These are phyloP conservation scores for Solanum tacnaense DNA, from an alignment of 257 asterid genomes.

Conservation along the genomic window DNA sequence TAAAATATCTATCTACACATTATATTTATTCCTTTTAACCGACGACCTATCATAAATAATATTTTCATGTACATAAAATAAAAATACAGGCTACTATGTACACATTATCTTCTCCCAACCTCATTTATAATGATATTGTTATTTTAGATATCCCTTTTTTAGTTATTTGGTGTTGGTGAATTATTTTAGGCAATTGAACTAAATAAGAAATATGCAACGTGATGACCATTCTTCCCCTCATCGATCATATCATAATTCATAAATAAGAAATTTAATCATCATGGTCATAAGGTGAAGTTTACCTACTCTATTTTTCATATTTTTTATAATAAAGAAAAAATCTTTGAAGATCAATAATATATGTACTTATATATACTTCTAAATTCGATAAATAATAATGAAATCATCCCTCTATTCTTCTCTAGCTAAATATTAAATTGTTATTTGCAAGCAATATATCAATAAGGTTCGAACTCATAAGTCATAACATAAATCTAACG, in stretches of 20 bases:
- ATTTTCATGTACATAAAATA: not conserved
- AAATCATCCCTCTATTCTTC: not conserved
- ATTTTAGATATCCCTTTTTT: not conserved
- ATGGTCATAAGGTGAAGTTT: not conserved
- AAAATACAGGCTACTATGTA: not conserved
- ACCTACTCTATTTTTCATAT: no score
- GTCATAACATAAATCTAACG: not conserved
- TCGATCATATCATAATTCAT: not conserved
- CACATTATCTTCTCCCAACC: not conserved
- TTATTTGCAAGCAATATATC: not conserved
- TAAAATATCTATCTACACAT: not conserved
- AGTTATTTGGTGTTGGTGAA: not conserved
- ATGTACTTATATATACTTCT: no score
- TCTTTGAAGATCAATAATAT: not conserved
- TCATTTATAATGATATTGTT: not conserved
- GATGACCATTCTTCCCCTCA: not conserved
- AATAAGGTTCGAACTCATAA: accelerated
- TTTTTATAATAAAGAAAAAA: not conserved
- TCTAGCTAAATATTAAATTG: not conserved
- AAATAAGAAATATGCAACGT: not conserved
- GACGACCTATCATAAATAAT: not conserved
- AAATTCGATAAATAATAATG: not conserved
- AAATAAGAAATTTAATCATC: not conserved
- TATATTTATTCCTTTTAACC: not conserved
- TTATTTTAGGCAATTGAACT: not conserved